A percentile compares a stretch with the other conserved stretches of the same genome.
These are phyloP conservation scores for Sugiyamaella boreocaroliniensis DNA, from an alignment of 805 yeast genomes.

Conservation along the genomic window DNA sequence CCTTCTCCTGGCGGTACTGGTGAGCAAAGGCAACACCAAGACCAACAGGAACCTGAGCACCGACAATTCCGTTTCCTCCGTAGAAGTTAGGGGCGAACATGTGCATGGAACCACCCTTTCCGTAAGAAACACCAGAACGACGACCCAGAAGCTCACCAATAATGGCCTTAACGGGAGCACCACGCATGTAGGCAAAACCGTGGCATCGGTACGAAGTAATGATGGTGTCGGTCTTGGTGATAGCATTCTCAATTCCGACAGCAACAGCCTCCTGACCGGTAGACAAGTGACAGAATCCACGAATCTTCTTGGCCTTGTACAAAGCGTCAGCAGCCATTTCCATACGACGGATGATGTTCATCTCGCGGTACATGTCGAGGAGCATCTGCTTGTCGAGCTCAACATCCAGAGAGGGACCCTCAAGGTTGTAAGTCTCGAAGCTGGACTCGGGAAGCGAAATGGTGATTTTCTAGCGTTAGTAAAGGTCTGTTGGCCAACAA, in stretches of 20 bases:
- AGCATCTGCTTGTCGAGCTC: constrained; percentile 75
- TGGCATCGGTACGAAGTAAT: constrained; percentile 98
- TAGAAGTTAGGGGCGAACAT: constrained; percentile 92
- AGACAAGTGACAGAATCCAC: constrained; percentile 98
- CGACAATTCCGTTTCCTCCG: constrained; percentile 99
- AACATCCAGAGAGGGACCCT: constrained; percentile 63
- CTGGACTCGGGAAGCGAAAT: constrained; percentile 62
- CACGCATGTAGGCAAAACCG: constrained; percentile 96
- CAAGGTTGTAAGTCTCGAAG: constrained; percentile 79
- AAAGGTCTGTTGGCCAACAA: background rate
- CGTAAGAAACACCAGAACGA: constrained; percentile 89
- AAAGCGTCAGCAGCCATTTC: constrained; percentile 98
- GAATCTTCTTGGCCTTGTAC: constrained; percentile 95
- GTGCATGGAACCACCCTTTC: constrained; percentile 99
- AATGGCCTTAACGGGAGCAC: constrained; percentile 82
- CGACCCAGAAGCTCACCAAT: constrained; percentile 96
- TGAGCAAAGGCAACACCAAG: constrained; percentile 98
- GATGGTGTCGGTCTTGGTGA: constrained; percentile 74
- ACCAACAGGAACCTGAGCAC: constrained; percentile 98
- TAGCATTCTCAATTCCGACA: constrained; percentile 95
- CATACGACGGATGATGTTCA: constrained; percentile 85
- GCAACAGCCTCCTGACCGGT: constrained; percentile 99
- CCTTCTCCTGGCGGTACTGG: constrained; percentile 66
- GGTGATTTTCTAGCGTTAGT: constrained; percentile 14
- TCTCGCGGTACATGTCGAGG: constrained; percentile 92